phyloP scores from a whole-genome alignment of 164 flowering plant genomes.

The Stephania yunnanensis region DNA sequence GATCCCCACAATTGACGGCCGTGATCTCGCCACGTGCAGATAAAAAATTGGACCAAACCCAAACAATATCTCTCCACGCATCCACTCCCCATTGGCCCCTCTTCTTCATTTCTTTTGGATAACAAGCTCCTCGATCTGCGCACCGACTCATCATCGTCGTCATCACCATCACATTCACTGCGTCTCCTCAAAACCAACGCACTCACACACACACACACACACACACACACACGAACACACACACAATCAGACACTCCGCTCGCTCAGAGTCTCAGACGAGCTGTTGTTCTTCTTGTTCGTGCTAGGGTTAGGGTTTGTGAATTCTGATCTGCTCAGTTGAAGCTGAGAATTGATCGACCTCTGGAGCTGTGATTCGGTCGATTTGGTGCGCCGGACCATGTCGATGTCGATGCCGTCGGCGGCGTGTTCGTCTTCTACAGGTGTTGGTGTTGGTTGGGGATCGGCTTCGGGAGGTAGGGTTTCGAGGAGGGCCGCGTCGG shows the following conservation, averaged over 20 bases:
- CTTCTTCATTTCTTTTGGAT: not conserved
- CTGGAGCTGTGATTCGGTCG: not conserved
- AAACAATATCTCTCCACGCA: not conserved
- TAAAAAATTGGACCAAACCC: not conserved
- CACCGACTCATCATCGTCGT: not conserved
- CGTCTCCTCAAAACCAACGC: slow-evolving; percentile 2
- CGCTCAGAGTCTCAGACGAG: not conserved
- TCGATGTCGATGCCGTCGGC: slow-evolving; percentile 28
- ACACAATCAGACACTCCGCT: no score
- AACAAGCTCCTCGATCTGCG: slow-evolving; percentile 15
- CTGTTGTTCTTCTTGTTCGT: not conserved
- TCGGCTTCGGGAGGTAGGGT: slow-evolving; percentile 23
- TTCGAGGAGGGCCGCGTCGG: slow-evolving; percentile 8
- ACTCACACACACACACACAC: not conserved
- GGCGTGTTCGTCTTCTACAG: slow-evolving; percentile 3
- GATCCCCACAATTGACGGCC: not conserved
- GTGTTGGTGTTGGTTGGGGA: slow-evolving; percentile 12
- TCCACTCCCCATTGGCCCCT: not conserved
- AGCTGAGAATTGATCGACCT: not conserved
- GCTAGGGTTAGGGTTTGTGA: not conserved
- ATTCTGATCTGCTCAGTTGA: not conserved
- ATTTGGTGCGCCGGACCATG: slow-evolving; percentile 19
- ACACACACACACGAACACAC: no score
- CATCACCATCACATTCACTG: not conserved
- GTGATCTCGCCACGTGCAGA: not conserved